Percentiles rank a stretch among this genome's conserved stretches.
Conservation (phyloP, 2,329 filamentous ascomycete genomes). For the Xylaria arbuscula region DNA sequence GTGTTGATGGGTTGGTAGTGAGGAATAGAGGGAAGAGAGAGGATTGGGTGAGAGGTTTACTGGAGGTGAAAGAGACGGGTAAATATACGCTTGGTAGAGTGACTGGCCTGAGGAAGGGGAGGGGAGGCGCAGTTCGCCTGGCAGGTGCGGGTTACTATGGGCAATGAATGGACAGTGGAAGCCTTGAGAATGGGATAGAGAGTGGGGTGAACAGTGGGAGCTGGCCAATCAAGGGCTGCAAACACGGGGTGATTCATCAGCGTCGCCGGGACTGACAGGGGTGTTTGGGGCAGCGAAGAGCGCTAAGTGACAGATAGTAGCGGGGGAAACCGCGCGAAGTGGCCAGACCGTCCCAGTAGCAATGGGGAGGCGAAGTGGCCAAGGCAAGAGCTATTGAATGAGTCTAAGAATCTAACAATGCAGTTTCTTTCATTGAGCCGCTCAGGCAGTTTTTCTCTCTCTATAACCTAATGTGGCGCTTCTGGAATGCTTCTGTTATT, state of each 20-base stretch:
- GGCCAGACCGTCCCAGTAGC: conserved; percentile 40
- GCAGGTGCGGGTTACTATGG: conserved; percentile 34
- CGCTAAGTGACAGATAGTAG: conserved; percentile 38
- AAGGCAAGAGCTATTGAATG: neutral
- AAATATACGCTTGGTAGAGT: conserved; percentile 35
- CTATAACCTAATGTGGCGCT: neutral
- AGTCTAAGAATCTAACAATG: neutral
- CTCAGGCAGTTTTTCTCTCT: neutral
- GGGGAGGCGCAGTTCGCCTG: conserved; percentile 46
- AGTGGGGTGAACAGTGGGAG: conserved; percentile 16
- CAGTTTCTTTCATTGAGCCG: neutral
- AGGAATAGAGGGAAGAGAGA: conserved; percentile 31
- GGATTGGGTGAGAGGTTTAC: conserved; percentile 29
- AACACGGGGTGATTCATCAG: conserved; percentile 47
- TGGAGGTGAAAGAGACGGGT: conserved; percentile 35
- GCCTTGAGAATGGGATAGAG: conserved; percentile 45
- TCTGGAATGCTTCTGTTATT: neutral
- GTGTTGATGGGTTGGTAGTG: conserved; percentile 21
- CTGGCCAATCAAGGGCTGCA: conserved; percentile 41
- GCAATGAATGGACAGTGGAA: conserved; percentile 43
- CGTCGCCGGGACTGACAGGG: conserved; percentile 22
- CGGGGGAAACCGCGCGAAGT: conserved; percentile 48
- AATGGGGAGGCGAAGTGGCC: neutral
- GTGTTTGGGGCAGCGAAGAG: conserved; percentile 21
- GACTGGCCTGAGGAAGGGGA: conserved; percentile 31